These are phyloP conservation scores for Apiospora aurea DNA, from an alignment of 2,329 filamentous ascomycete genomes.

Conservation along the genomic window DNA sequence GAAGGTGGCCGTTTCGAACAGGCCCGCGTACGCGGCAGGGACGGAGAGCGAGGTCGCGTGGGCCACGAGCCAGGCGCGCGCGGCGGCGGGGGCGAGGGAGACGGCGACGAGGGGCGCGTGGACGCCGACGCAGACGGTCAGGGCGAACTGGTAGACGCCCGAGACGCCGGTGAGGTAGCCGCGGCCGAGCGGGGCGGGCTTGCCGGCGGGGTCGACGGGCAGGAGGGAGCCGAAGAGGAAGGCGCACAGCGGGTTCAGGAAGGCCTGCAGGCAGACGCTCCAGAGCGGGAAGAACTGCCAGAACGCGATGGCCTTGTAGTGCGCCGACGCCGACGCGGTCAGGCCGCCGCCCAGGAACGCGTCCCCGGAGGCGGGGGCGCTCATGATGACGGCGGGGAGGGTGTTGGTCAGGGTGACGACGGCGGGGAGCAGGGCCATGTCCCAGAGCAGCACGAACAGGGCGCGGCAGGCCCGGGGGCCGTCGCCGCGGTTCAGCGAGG, in stretches of 20 bases:
- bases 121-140: conserved; percentile 34
- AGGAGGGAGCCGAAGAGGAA: conserved; percentile 35
- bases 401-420: conserved; percentile 38
- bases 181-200: conserved; percentile 35
- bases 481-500: conserved; percentile 33
- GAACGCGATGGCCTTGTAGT: conserved; percentile 40
- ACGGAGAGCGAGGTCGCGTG: conserved; percentile 28
- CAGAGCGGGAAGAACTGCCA: conserved; percentile 36
- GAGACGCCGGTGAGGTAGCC: conserved; percentile 36
- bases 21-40: conserved; percentile 26
- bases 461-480: conserved; percentile 33
- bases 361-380: conserved; percentile 30
- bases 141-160: conserved; percentile 40
- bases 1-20: conserved; percentile 37
- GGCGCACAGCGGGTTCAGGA: conserved; percentile 36
- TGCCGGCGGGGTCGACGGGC: conserved; percentile 34
- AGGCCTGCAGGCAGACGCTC: conserved; percentile 32
- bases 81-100: conserved; percentile 32
- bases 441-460: conserved; percentile 41
- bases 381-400: conserved; percentile 39
- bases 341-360: not conserved
- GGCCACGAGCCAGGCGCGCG: conserved; percentile 34
- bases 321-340: conserved; percentile 31
- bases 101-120: conserved; percentile 38
- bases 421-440: conserved; percentile 40